These are phyloP conservation scores for Stylosanthes scabra DNA, from an alignment of 331 rosid genomes.

Conservation along the genomic window DNA sequence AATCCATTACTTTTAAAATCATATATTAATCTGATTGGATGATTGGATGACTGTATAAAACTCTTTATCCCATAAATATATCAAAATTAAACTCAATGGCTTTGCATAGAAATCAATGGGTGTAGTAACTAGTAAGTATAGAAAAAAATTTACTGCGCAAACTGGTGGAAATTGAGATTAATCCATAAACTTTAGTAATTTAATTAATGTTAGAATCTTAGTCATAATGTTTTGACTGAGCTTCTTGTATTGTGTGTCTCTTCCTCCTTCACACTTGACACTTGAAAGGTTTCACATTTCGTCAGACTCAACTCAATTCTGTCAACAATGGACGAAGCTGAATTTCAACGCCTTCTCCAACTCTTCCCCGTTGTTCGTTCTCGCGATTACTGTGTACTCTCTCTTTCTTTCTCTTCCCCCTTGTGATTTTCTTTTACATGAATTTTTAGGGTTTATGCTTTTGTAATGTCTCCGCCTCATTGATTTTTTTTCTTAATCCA, in stretches of 20 bases:
- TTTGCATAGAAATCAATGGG: no score
- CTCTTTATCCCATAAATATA: no score
- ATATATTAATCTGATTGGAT: no score
- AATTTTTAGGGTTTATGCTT: conserved; percentile 44
- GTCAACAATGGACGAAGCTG: conserved; percentile 73
- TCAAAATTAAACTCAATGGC: no score
- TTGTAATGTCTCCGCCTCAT: neutral
- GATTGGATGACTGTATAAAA: no score
- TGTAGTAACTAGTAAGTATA: no score
- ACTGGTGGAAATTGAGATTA: no score
- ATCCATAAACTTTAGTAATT: no score
- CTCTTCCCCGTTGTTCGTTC: conserved; percentile 86
- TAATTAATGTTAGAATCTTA: no score
- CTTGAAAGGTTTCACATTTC: neutral
- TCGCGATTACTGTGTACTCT: conserved; percentile 71
- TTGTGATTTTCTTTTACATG: neutral
- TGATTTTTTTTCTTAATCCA: conserved; percentile 21
- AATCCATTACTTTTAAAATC: no score
- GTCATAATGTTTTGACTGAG: no score
- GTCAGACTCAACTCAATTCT: neutral
- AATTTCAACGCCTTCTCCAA: conserved; percentile 77
- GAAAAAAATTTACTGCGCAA: no score
- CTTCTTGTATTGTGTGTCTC: neutral
- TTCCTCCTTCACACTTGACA: neutral
- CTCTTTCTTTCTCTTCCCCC: neutral